Percentiles rank a stretch among this genome's conserved stretches.
Evolutionary conservation across 768 basidiomycete species (phyloP).

Genomic region (Pseudohyphozyma bogoriensis): DNA sequence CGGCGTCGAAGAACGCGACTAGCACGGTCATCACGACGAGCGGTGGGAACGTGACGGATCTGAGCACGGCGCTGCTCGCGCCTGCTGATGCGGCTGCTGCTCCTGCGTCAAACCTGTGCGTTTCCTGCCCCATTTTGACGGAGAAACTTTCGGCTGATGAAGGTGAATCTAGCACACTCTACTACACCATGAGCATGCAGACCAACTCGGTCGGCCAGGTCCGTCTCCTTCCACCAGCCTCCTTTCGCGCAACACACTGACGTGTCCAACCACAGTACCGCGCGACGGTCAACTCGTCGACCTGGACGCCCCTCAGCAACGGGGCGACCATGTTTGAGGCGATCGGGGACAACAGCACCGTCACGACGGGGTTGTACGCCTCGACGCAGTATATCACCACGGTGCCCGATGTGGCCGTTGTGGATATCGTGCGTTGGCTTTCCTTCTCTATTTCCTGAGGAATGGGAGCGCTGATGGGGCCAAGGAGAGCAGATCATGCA

Average conservation of each 20-base stretch:
- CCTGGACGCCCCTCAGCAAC: not conserved
- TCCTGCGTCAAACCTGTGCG: not conserved
- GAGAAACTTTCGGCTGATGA: too few species aligned
- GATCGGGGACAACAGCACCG: not conserved
- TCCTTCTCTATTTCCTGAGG: too few species aligned
- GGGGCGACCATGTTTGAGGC: conserved; percentile 1
- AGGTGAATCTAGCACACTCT: not conserved
- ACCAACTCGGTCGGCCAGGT: not conserved
- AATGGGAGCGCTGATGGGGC: too few species aligned
- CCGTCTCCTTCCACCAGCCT: not conserved
- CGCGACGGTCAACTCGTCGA: conserved; percentile 16
- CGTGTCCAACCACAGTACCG: too few species aligned
- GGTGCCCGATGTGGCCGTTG: conserved; percentile 6
- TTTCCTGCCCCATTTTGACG: too few species aligned
- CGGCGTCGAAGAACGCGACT: not conserved
- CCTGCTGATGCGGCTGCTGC: not conserved
- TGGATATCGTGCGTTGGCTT: conserved; percentile 24
- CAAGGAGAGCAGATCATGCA: too few species aligned
- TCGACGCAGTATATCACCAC: conserved; percentile 23
- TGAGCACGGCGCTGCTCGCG: not conserved
- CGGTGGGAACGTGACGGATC: not conserved
- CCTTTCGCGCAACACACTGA: too few species aligned
- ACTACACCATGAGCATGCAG: not conserved
- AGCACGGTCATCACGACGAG: not conserved
- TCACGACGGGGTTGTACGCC: not conserved